phyloP scores from a whole-genome alignment of 352 stramenopile genomes.

The Phytopythium vexans region DNA sequence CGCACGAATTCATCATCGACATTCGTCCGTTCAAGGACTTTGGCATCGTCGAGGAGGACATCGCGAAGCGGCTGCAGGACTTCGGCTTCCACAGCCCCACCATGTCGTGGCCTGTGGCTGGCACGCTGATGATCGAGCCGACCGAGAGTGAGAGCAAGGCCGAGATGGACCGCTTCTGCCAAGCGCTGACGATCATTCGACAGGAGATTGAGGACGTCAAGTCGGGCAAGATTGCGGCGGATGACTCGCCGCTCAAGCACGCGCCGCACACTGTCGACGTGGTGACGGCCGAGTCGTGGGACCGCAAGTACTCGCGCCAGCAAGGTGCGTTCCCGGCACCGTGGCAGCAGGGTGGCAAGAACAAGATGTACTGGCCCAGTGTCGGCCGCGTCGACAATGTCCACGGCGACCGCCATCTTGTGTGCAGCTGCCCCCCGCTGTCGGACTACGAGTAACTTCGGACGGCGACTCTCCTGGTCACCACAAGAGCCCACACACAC shows the following conservation, averaged over 20 bases:
- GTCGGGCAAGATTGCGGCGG: slow-evolving; percentile 87
- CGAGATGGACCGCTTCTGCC: slow-evolving; percentile 97
- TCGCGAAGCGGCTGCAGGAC: slow-evolving; percentile 98
- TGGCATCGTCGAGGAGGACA: slow-evolving; percentile 96
- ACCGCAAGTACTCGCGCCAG: slow-evolving; percentile 93
- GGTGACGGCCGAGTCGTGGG: slow-evolving; percentile 92
- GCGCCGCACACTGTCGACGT: slow-evolving; percentile 97
- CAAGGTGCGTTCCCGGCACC: slow-evolving; percentile 94
- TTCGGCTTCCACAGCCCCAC: slow-evolving; percentile 99
- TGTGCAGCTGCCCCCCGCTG: slow-evolving; percentile 97
- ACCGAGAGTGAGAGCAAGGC: slow-evolving; percentile 98
- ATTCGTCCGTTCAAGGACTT: slow-evolving; percentile 95
- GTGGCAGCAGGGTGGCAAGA: slow-evolving; percentile 89
- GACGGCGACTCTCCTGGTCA: too few relatives aligned
- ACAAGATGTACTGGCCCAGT: slow-evolving; percentile 98
- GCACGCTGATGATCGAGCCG: slow-evolving; percentile 99
- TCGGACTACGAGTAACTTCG: slow-evolving; percentile 86
- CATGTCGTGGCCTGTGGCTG: slow-evolving; percentile 98
- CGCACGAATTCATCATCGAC: slow-evolving; percentile 99
- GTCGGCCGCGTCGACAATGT: slow-evolving; percentile 98
- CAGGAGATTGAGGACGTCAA: slow-evolving; percentile 98
- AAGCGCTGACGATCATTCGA: slow-evolving; percentile 95
- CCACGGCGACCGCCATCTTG: slow-evolving; percentile 97
- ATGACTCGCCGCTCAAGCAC: slow-evolving; percentile 95
- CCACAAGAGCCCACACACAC: too few relatives aligned